Evolutionary conservation across 1,139 yeast species (phyloP).

Genomic region (Hemisphaericaspora lyxosophila): DNA sequence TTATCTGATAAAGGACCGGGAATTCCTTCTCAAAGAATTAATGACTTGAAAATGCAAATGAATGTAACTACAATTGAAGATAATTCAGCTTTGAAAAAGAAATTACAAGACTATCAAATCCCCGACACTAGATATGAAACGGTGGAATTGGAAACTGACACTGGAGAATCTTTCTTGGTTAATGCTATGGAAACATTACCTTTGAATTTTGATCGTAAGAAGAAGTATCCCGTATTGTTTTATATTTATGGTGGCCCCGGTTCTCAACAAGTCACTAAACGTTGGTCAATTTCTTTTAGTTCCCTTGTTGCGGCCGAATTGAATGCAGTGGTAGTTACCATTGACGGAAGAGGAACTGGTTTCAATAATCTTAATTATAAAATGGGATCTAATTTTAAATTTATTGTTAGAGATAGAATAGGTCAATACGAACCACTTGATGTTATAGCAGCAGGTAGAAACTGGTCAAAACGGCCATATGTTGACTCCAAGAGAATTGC

Average conservation of each 20-base stretch:
- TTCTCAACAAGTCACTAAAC: slow-evolving; percentile 62
- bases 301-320: slow-evolving; percentile 67
- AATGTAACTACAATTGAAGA: slow-evolving; percentile 45
- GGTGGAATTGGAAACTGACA: slow-evolving; percentile 47
- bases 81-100: slow-evolving; percentile 43
- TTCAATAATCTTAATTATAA: slow-evolving; percentile 45
- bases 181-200: slow-evolving; percentile 68
- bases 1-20: slow-evolving; percentile 64
- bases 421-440: slow-evolving; percentile 71
- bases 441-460: slow-evolving; percentile 66
- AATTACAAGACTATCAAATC: slow-evolving; percentile 43
- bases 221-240: slow-evolving; percentile 68
- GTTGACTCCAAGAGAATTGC: slow-evolving; percentile 62
- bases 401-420: slow-evolving; percentile 61
- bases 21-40: slow-evolving; percentile 63
- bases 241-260: slow-evolving; percentile 85
- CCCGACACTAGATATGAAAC: slow-evolving; percentile 50
- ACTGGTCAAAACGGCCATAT: slow-evolving; percentile 54
- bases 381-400: slow-evolving; percentile 52
- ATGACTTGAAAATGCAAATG: slow-evolving; percentile 47
- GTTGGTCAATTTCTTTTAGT: slow-evolving; percentile 57
- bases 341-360: slow-evolving; percentile 84
- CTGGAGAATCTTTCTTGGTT: slow-evolving; percentile 41
- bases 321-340: slow-evolving; percentile 72
- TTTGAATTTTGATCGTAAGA: slow-evolving; percentile 51